These are phyloP conservation scores for Arthrobotrys megalospora DNA, from an alignment of 2,329 filamentous ascomycete species.

Conservation along the genomic window DNA sequence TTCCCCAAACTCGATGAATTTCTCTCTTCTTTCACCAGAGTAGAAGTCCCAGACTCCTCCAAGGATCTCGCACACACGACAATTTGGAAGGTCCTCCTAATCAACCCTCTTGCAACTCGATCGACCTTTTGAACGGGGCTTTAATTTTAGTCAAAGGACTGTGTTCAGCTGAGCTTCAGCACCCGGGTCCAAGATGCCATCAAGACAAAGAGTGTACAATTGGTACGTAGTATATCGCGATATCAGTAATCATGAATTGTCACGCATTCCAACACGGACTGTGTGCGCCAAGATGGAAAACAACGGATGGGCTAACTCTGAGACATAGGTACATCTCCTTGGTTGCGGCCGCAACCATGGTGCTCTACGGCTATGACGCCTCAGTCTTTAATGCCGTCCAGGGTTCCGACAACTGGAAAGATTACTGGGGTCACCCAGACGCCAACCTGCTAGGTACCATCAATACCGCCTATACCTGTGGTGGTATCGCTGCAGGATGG, in stretches of 20 bases:
- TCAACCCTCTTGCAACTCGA: slow-evolving; percentile 19
- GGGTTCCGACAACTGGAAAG: slow-evolving; percentile 77
- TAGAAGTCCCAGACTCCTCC: slow-evolving; percentile 58
- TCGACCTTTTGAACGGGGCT: slow-evolving; percentile 36
- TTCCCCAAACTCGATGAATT: slow-evolving; percentile 53
- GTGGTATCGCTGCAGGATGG: slow-evolving; percentile 79
- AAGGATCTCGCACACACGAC: slow-evolving; percentile 49
- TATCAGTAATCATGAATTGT: slow-evolving; percentile 18
- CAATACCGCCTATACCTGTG: slow-evolving; percentile 80
- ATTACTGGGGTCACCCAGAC: slow-evolving; percentile 66
- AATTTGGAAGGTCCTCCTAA: slow-evolving; percentile 37
- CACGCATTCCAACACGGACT: slow-evolving; percentile 33
- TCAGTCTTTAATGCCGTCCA: slow-evolving; percentile 82
- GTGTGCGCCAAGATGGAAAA: not conserved
- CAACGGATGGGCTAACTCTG: slow-evolving; percentile 14
- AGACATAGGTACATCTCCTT: slow-evolving; percentile 76
- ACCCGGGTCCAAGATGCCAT: slow-evolving; percentile 65
- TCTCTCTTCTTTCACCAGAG: slow-evolving; percentile 48
- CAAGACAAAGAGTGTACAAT: slow-evolving; percentile 69
- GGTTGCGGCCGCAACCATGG: slow-evolving; percentile 81
- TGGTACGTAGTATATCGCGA: slow-evolving; percentile 66
- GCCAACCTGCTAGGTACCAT: slow-evolving; percentile 72
- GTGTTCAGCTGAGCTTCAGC: slow-evolving; percentile 36
- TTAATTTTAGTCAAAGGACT: slow-evolving; percentile 29
- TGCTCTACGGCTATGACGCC: slow-evolving; percentile 81